These are phyloP conservation scores for Phaffomyces thermotolerans DNA, from an alignment of 805 yeast genomes.

Conservation along the genomic window DNA sequence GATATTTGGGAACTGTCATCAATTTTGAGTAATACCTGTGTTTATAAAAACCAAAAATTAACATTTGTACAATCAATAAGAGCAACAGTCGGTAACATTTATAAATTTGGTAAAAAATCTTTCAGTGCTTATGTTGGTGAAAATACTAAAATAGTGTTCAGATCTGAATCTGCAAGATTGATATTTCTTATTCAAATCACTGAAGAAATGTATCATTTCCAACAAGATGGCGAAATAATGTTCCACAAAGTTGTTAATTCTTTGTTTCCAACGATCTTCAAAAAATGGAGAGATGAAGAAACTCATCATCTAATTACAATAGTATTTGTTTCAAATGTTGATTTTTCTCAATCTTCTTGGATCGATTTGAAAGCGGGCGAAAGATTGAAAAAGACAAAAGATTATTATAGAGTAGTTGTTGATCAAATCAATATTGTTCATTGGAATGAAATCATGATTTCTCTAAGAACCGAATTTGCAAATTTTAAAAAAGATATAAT, in stretches of 20 bases:
- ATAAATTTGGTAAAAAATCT: slow-evolving; percentile 56
- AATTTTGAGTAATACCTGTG: slow-evolving; percentile 51
- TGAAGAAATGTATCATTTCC: slow-evolving; percentile 97
- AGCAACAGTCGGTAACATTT: slow-evolving; percentile 54
- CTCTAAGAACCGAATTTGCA: slow-evolving; percentile 76
- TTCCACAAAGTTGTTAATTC: slow-evolving; percentile 89
- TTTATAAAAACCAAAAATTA: slow-evolving; percentile 58
- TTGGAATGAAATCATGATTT: slow-evolving; percentile 91
- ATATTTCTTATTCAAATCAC: slow-evolving; percentile 83
- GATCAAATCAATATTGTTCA: slow-evolving; percentile 85
- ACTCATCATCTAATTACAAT: slow-evolving; percentile 90
- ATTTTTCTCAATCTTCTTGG: slow-evolving; percentile 43
- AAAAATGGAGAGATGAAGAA: slow-evolving; percentile 77
- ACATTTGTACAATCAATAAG: slow-evolving; percentile 57
- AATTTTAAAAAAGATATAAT: slow-evolving; percentile 71
- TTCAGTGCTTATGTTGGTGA: slow-evolving; percentile 73
- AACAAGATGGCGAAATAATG: slow-evolving; percentile 90
- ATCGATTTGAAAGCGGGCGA: slow-evolving; percentile 63
- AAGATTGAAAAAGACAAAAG: slow-evolving; percentile 56
- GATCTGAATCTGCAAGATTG: slow-evolving; percentile 86
- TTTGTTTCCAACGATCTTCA: slow-evolving; percentile 83
- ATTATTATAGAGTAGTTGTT: slow-evolving; percentile 88
- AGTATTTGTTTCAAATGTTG: slow-evolving; percentile 77
- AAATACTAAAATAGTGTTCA: slow-evolving; percentile 71
- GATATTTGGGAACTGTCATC: slow-evolving; percentile 87